Evolutionary conservation across 1,139 yeast genomes (phyloP).

Genomic region (Lodderomyces jiufengensis): DNA sequence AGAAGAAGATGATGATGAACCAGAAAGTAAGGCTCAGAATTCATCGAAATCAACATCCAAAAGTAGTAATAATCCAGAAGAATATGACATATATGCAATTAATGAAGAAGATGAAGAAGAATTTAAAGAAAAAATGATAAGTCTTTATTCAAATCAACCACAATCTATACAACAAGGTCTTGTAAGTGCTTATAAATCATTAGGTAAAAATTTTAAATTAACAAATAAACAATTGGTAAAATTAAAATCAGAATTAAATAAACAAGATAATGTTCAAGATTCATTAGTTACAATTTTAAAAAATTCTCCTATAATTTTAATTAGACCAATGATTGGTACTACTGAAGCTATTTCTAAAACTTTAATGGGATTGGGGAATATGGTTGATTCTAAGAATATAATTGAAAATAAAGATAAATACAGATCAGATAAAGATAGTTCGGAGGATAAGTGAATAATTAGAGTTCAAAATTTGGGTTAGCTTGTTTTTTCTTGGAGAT

Average conservation of each 20-base stretch:
- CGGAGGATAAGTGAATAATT: too few relatives aligned
- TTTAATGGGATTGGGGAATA: conserved; percentile 79
- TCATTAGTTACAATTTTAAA: conserved; percentile 67
- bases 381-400: conserved; percentile 59
- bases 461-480: too few relatives aligned
- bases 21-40: too few relatives aligned
- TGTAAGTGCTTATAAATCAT: conserved; percentile 63
- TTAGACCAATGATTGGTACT: conserved; percentile 88
- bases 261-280: conserved; percentile 61
- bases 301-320: conserved; percentile 75
- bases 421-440: conserved; percentile 10
- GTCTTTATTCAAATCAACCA: conserved; percentile 87
- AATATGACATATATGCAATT: conserved; percentile 15
- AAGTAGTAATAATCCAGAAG: conserved; percentile 9
- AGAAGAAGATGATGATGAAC: conserved; percentile 17
- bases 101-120: conserved; percentile 27
- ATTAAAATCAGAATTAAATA: conserved; percentile 58
- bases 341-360: conserved; percentile 86
- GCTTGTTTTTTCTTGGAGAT: too few relatives aligned
- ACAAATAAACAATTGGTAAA: conserved; percentile 63
- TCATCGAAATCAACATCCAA: too few relatives aligned
- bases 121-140: conserved; percentile 49
- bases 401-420: conserved; percentile 38
- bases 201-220: conserved; percentile 64
- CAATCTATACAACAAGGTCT: conserved; percentile 66